Percentiles rank a stretch among this genome's conserved stretches.
Evolutionary conservation across 129 eudicot species (phyloP).

Genomic region (Flaveria brownii): DNA sequence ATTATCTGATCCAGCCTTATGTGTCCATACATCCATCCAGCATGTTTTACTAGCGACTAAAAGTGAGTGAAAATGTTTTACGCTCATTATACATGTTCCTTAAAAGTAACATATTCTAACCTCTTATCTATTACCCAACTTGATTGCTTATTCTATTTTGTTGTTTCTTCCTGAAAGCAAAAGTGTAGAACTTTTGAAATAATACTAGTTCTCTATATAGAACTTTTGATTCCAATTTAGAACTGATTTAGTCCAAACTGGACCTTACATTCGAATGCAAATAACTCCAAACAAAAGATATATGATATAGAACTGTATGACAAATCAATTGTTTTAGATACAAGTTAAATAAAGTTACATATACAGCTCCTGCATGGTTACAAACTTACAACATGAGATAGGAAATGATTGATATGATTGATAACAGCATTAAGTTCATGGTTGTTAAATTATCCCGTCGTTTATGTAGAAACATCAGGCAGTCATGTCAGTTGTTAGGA

Average conservation of each 20-base stretch:
- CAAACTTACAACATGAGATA: conserved; percentile 33
- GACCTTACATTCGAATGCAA: neutral
- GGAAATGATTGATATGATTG: neutral
- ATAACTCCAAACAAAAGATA: conserved; percentile 10
- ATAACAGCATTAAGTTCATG: conserved; percentile 4
- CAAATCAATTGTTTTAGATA: conserved; percentile 35
- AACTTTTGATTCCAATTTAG: neutral
- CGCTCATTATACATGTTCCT: too few species aligned
- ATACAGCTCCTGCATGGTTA: conserved; percentile 26
- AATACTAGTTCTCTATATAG: neutral
- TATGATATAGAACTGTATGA: conserved; percentile 21
- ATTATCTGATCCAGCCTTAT: too few species aligned
- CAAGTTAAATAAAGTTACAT: conserved; percentile 24
- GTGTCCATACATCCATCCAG: too few species aligned
- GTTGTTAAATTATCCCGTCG: conserved; percentile 36
- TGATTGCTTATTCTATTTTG: neutral
- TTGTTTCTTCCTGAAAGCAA: neutral
- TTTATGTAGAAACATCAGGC: conserved; percentile 28
- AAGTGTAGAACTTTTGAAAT: neutral
- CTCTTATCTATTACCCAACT: neutral
- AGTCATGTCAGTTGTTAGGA: conserved; percentile 35
- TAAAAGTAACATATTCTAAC: neutral
- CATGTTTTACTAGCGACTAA: neutral
- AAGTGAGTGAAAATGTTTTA: too few species aligned
- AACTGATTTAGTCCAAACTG: neutral